Conservation (phyloP, 495 filamentous ascomycete genomes). For the Aspergillus nidulans region DNA sequence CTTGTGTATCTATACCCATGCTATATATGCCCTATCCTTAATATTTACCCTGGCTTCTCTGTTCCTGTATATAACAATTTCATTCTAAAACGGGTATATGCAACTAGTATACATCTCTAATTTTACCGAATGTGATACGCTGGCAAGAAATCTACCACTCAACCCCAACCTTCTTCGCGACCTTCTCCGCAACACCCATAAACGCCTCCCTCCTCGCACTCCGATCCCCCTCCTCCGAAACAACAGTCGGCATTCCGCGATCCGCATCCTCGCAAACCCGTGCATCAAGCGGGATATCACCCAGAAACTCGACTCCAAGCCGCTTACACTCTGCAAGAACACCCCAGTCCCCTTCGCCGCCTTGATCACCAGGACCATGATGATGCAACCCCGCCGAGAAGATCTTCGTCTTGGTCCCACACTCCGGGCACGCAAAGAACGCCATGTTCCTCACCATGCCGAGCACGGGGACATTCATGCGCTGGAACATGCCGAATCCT, state of each 20-base stretch:
- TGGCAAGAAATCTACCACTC: slow-evolving; percentile 12
- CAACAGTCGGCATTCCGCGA: slow-evolving; percentile 83
- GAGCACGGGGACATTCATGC: slow-evolving; percentile 69
- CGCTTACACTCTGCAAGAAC: slow-evolving; percentile 56
- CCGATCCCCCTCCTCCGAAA: slow-evolving; percentile 73
- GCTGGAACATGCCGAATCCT: slow-evolving; percentile 87
- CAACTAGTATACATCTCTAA: background rate
- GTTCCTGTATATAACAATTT: background rate
- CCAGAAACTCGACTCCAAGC: slow-evolving; percentile 69
- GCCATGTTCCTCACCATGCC: slow-evolving; percentile 98
- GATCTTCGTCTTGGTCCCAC: slow-evolving; percentile 66
- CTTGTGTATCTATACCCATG: background rate
- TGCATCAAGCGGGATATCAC: slow-evolving; percentile 85
- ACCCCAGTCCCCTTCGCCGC: slow-evolving; percentile 40
- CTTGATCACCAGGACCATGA: slow-evolving; percentile 19
- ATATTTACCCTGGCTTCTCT: background rate
- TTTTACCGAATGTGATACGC: background rate
- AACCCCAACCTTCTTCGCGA: slow-evolving; percentile 50
- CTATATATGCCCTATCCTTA: background rate
- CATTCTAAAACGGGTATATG: background rate
- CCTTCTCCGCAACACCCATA: slow-evolving; percentile 58
- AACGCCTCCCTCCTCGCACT: slow-evolving; percentile 69
- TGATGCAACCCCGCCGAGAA: slow-evolving; percentile 52
- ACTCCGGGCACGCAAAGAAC: slow-evolving; percentile 76
- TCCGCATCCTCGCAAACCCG: slow-evolving; percentile 87